A percentile compares a stretch with the other conserved stretches of the same genome.
phyloP scores from a whole-genome alignment of 768 basidiomycete genomes.

The Suillus variegatus region DNA sequence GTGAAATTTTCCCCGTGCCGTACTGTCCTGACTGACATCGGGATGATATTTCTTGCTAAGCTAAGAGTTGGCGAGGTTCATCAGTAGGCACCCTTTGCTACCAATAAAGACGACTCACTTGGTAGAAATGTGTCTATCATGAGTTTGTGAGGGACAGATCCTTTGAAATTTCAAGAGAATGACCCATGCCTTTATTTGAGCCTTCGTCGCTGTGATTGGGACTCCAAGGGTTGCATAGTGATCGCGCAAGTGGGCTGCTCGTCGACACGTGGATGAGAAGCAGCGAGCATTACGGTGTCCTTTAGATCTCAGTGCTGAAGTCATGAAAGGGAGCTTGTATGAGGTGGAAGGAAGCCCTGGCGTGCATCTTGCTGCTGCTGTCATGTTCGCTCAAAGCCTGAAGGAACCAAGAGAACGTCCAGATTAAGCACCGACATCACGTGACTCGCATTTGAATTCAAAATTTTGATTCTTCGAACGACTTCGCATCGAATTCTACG shows the following conservation, averaged over 20 bases:
- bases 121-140: constrained; percentile 31
- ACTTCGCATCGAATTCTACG: no score
- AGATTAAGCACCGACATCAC: neutral
- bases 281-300: neutral
- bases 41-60: constrained; percentile 52
- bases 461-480: no score
- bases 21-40: constrained; percentile 40
- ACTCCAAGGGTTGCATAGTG: constrained; percentile 31
- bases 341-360: constrained; percentile 4
- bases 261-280: constrained; percentile 23
- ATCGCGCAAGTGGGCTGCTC: constrained; percentile 19
- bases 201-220: constrained; percentile 30
- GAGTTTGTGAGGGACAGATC: constrained; percentile 4
- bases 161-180: neutral
- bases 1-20: constrained; percentile 42
- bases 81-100: neutral
- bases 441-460: neutral
- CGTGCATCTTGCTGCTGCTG: neutral
- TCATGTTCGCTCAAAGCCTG: neutral
- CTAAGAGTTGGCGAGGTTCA: constrained; percentile 22
- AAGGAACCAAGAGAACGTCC: neutral
- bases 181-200: constrained; percentile 31
- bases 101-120: constrained; percentile 17
- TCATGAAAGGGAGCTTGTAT: neutral
- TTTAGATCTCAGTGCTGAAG: neutral